Evolutionary conservation across 768 basidiomycete genomes (phyloP).

Genomic region (Clavulina sp.): DNA sequence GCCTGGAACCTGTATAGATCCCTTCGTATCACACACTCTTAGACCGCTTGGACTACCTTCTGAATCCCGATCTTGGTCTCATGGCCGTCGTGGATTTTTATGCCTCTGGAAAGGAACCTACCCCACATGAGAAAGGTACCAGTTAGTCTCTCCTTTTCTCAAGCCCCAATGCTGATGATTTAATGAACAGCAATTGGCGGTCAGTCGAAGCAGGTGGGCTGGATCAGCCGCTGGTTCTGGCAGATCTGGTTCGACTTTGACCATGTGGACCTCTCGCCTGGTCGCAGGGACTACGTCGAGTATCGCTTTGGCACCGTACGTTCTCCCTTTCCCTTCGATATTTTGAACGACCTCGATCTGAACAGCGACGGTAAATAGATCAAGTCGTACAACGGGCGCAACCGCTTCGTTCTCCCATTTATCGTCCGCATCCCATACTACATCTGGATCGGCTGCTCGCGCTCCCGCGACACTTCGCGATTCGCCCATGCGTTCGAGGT

Average conservation of each 20-base stretch:
- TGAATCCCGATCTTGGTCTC: conserved; percentile 40
- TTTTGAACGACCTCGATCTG: not conserved
- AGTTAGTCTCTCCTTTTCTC: not conserved
- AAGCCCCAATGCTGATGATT: not conserved
- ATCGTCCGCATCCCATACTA: conserved; percentile 34
- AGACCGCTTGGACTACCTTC: conserved; percentile 47
- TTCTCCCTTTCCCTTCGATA: not conserved
- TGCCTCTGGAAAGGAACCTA: conserved; percentile 36
- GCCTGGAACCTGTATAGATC: conserved; percentile 29
- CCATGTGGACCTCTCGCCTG: not conserved
- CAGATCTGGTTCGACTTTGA: conserved; percentile 53
- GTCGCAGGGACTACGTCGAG: conserved; percentile 35
- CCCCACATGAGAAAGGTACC: conserved; percentile 30
- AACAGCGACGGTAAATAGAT: conserved; percentile 15
- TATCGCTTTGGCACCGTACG: conserved; percentile 56
- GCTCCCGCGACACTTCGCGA: conserved; percentile 21
- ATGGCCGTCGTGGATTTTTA: conserved; percentile 63
- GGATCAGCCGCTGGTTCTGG: conserved; percentile 64
- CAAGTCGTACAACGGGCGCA: conserved; percentile 56
- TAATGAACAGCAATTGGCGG: conserved; percentile 34
- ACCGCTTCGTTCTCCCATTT: conserved; percentile 48
- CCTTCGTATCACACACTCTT: conserved; percentile 47
- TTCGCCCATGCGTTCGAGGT: conserved; percentile 36
- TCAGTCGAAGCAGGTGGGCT: conserved; percentile 39
- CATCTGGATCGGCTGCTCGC: conserved; percentile 56